Evolutionary conservation across 2,329 filamentous ascomycete species (phyloP), one percentile per base, ranked within the genome.

Genomic region (Alternaria metachromatica): DNA sequence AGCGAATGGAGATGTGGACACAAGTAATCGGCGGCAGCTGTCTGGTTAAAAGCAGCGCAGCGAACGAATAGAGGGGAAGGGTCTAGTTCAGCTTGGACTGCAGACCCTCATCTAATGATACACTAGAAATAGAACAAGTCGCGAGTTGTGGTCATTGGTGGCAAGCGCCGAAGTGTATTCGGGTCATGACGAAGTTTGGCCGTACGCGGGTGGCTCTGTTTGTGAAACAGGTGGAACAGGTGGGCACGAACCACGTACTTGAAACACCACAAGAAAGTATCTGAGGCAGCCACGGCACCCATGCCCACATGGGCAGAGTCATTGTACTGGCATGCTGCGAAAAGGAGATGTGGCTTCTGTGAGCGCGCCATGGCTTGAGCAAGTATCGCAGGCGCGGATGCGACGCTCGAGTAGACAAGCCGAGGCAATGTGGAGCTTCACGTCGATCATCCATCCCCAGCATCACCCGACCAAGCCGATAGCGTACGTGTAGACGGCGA

Each of bases 151-250:
- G 37, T 51, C 50, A 56, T 48, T 60, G 60, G 59, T 62, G 54
- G 57, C 54, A 46, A 57, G 51, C 43, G 26, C 59, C 66, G 53
- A 69, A 62, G 45, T 60, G 58, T 54, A 62, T 50, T 51, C 45
- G 37, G 60, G 58, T 64, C 65, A 69, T 70, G 64, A 69, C 70
- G 66, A 63, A 63, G 58, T 55, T 37, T 46, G 46, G 54, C 56
- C 50, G 54, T 50, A 53, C 63, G 44, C 58, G 30, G 30, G 58
- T 56, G 58, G 48, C 56, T 62, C 46, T 60, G 50, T 58, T 64
- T 54, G 62, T 66, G 68, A 67, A 67, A 69, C 70, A 50, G 60
- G 55, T 62, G 65, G 63, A 56, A 70, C 65, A 65, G 63, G 54
- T 55, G 64, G 58, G 58, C 58, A 56, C 60, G 46, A 61, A 59